phyloP scores from a whole-genome alignment of 441 rosid genomes.

The Gossypium davidsonii region DNA sequence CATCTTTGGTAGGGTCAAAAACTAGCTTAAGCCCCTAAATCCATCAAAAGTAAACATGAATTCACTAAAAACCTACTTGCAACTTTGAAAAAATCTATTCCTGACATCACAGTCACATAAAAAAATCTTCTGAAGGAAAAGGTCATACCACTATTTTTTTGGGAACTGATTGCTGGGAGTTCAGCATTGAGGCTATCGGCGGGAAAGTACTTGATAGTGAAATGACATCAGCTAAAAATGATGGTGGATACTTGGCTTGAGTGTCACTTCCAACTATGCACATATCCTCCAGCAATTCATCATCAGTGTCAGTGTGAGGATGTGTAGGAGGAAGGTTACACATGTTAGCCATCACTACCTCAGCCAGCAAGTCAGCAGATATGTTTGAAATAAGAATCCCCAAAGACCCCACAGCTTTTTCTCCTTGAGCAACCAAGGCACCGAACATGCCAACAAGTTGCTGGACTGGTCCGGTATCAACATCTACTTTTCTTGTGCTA shows the following conservation, averaged over 20 bases:
- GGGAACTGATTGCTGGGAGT: conserved; percentile 31
- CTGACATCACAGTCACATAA: neutral
- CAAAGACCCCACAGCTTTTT: conserved; percentile 74
- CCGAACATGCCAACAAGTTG: conserved; percentile 94
- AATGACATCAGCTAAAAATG: conserved; percentile 66
- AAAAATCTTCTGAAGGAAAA: conserved; percentile 2
- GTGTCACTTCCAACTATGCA: conserved; percentile 61
- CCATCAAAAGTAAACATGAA: neutral
- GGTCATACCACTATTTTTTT: conserved; percentile 37
- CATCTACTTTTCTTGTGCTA: conserved; percentile 35
- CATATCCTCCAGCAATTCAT: conserved; percentile 55
- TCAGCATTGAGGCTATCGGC: conserved; percentile 52
- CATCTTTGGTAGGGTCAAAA: neutral
- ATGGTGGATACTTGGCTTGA: conserved; percentile 65
- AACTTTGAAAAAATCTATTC: neutral
- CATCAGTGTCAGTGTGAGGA: conserved; percentile 51
- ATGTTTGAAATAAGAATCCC: conserved; percentile 93
- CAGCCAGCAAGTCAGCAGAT: conserved; percentile 91
- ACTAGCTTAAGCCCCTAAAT: neutral
- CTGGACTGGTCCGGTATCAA: conserved; percentile 77
- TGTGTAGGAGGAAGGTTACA: conserved; percentile 51
- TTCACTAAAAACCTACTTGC: neutral
- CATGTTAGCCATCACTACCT: conserved; percentile 97
- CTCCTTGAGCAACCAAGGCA: conserved; percentile 96
- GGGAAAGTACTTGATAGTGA: conserved; percentile 81